These are phyloP conservation scores for Evernia prunastri DNA, from an alignment of 495 filamentous ascomycete species.

Conservation along the genomic window DNA sequence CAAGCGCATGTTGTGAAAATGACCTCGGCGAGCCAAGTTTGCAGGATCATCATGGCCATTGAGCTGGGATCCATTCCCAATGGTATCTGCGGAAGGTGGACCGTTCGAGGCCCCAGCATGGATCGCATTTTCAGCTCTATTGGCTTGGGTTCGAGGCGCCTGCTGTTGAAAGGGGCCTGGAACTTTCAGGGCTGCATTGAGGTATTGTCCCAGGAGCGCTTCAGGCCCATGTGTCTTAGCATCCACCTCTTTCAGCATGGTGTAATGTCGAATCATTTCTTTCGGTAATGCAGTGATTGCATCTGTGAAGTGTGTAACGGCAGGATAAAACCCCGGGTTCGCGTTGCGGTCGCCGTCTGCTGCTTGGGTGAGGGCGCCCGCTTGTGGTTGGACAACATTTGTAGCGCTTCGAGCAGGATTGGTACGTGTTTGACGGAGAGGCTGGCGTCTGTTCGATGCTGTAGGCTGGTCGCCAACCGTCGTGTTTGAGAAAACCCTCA, in stretches of 20 bases:
- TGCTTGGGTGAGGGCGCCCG: slow-evolving; percentile 33
- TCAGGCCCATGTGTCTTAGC: slow-evolving; percentile 65
- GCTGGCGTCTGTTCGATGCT: slow-evolving; percentile 43
- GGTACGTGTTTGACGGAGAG: slow-evolving; percentile 53
- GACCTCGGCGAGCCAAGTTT: slow-evolving; percentile 50
- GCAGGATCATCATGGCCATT: slow-evolving; percentile 37
- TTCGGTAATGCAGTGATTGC: slow-evolving; percentile 86
- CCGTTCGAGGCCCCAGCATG: not conserved
- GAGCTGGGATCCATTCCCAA: slow-evolving; percentile 2
- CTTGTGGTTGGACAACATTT: slow-evolving; percentile 40
- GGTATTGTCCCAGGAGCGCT: slow-evolving; percentile 59
- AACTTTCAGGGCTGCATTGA: slow-evolving; percentile 58
- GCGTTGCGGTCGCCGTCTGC: slow-evolving; percentile 15
- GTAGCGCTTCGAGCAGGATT: slow-evolving; percentile 55
- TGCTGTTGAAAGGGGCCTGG: slow-evolving; percentile 26
- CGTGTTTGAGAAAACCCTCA: slow-evolving; percentile 24
- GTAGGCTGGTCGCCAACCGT: slow-evolving; percentile 20
- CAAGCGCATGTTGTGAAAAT: slow-evolving; percentile 56
- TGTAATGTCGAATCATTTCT: slow-evolving; percentile 91
- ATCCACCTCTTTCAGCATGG: slow-evolving; percentile 92
- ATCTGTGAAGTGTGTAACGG: slow-evolving; percentile 89
- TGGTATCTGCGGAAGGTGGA: not conserved
- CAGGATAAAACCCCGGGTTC: slow-evolving; percentile 71
- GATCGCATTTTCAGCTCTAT: not conserved
- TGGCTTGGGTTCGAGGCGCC: not conserved